Evolutionary conservation across 441 rosid genomes (phyloP).

Genomic region (Bocquillonia castaneifolia): DNA sequence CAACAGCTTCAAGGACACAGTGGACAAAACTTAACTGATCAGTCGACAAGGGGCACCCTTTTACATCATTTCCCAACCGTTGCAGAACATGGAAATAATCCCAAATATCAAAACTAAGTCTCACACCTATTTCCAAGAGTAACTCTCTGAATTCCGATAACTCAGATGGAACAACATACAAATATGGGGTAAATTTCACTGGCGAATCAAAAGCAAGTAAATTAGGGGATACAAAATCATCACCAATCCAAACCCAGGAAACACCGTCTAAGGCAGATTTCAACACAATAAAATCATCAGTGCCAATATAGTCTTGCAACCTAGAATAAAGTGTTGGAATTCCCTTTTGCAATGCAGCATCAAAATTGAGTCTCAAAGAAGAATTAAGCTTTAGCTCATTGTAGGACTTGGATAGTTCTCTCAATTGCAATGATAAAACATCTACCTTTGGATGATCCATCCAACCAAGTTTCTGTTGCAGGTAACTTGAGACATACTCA

Average conservation of each 20-base stretch:
- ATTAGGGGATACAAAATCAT: conserved; percentile 74
- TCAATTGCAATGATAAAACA: conserved; percentile 63
- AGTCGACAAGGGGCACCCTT: conserved; percentile 54
- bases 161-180: conserved; percentile 98
- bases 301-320: conserved; percentile 63
- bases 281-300: conserved; percentile 55
- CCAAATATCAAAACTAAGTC: conserved; percentile 73
- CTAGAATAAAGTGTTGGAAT: conserved; percentile 62
- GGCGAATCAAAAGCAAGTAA: conserved; percentile 99
- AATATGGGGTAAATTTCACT: conserved; percentile 88
- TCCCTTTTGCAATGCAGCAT: conserved; percentile 60
- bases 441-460: conserved; percentile 46
- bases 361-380: conserved; percentile 45
- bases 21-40: conserved; percentile 80
- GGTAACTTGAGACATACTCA: conserved; percentile 54
- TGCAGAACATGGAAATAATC: conserved; percentile 79
- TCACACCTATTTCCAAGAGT: conserved; percentile 82
- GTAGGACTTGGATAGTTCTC: conserved; percentile 68
- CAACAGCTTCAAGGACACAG: conserved; percentile 85
- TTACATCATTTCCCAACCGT: conserved; percentile 58
- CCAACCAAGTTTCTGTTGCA: conserved; percentile 86
- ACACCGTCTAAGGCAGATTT: conserved; percentile 68
- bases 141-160: conserved; percentile 74
- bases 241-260: conserved; percentile 97
- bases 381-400: conserved; percentile 53